Evolutionary conservation across 1,139 yeast species (phyloP).

Genomic region (Suhomyces maxii): DNA sequence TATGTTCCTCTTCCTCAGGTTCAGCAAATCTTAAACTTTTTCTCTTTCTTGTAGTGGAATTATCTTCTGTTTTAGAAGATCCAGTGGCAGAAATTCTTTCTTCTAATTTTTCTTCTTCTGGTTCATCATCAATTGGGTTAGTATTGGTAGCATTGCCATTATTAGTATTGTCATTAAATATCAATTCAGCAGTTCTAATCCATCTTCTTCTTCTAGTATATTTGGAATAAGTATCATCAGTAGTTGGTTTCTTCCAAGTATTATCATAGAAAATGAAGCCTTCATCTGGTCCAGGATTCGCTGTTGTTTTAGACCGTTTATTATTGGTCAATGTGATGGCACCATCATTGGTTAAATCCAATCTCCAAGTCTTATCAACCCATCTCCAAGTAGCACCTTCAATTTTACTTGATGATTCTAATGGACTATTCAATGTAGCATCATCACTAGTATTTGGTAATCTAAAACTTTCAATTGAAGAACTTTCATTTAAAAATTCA

Average conservation of each 20-base stretch:
- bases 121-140: conserved; percentile 1
- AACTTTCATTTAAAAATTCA: conserved; percentile 84
- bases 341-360: conserved; percentile 88
- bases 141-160: conserved; percentile 4
- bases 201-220: conserved; percentile 94
- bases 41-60: conserved; percentile 20
- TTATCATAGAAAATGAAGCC: conserved; percentile 90
- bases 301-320: conserved; percentile 65
- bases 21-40: conserved; percentile 47
- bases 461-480: conserved; percentile 72
- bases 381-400: conserved; percentile 86
- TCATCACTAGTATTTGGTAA: conserved; percentile 65
- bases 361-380: conserved; percentile 90
- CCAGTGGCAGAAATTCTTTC: conserved; percentile 7
- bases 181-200: conserved; percentile 91
- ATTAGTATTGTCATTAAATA: conserved; percentile 35
- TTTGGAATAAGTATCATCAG: conserved; percentile 85
- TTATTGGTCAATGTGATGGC: conserved; percentile 68
- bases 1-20: conserved; percentile 12
- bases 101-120: conserved; percentile 7
- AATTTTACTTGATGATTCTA: conserved; percentile 42
- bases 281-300: conserved; percentile 76
- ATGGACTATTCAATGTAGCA: conserved; percentile 31
- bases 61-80: conserved; percentile 11
- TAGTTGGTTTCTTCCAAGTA: conserved; percentile 89